These are phyloP conservation scores for Saccharata proteae DNA, from an alignment of 2,329 filamentous ascomycete species.

Conservation along the genomic window DNA sequence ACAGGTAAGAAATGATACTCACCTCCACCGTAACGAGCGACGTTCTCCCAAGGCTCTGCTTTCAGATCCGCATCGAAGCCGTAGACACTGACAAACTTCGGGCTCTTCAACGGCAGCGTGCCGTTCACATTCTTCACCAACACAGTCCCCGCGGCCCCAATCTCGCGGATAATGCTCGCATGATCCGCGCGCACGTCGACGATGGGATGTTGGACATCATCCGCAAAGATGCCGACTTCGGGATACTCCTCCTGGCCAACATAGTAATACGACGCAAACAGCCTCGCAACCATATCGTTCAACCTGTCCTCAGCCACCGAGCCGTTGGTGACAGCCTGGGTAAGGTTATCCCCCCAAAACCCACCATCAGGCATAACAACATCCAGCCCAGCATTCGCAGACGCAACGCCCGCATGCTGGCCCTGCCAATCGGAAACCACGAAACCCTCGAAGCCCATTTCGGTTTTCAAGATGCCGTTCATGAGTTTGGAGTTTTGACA, in stretches of 20 bases:
- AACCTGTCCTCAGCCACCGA: slow-evolving; percentile 13
- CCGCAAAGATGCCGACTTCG: slow-evolving; percentile 14
- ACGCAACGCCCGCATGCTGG: slow-evolving; percentile 32
- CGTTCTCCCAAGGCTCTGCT: slow-evolving; percentile 24
- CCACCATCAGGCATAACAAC: slow-evolving; percentile 30
- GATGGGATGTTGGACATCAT: slow-evolving; percentile 28
- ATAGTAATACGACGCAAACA: slow-evolving; percentile 17
- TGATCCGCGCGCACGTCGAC: slow-evolving; percentile 29
- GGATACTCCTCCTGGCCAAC: slow-evolving; percentile 28
- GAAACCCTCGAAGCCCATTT: slow-evolving; percentile 37
- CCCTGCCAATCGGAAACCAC: slow-evolving; percentile 33
- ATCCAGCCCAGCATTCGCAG: slow-evolving; percentile 35
- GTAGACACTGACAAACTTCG: slow-evolving; percentile 25
- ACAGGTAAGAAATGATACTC: background rate
- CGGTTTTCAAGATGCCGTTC: slow-evolving; percentile 39
- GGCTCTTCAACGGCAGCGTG: slow-evolving; percentile 37
- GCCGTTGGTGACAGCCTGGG: slow-evolving; percentile 19
- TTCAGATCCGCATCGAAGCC: slow-evolving; percentile 28
- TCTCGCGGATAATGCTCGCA: slow-evolving; percentile 25
- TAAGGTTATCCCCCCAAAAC: slow-evolving; percentile 20
- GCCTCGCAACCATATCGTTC: slow-evolving; percentile 20
- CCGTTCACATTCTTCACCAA: slow-evolving; percentile 42
- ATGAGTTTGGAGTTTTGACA: slow-evolving; percentile 28
- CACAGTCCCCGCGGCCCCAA: slow-evolving; percentile 28
- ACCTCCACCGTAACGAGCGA: slow-evolving; percentile 23